Conservation (phyloP, 352 stramenopile species). For the Peronospora farinosa region DNA sequence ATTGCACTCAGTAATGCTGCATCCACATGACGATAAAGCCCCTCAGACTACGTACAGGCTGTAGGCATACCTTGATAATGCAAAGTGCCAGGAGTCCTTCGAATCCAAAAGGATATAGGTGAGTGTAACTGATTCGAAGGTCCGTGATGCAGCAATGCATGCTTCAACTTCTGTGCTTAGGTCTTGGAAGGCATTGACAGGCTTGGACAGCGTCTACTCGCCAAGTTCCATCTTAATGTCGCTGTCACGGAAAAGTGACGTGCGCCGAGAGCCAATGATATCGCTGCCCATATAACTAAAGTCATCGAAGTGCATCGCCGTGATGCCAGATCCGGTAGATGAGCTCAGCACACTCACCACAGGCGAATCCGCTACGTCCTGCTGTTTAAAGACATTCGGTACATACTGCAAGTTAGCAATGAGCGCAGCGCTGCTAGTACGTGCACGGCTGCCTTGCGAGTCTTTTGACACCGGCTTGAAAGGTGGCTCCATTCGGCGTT, state of each 20-base stretch:
- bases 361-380: slow-evolving; percentile 77
- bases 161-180: slow-evolving; percentile 10
- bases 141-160: slow-evolving; percentile 18
- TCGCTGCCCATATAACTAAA: slow-evolving; percentile 87
- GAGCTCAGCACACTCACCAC: slow-evolving; percentile 45
- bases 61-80: slow-evolving; percentile 12
- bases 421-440: slow-evolving; percentile 45
- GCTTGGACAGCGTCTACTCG: slow-evolving; percentile 30
- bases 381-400: slow-evolving; percentile 73
- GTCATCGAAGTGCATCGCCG: slow-evolving; percentile 83
- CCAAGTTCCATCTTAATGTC: slow-evolving; percentile 82
- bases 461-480: slow-evolving; percentile 56
- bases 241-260: slow-evolving; percentile 76
- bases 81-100: slow-evolving; percentile 5
- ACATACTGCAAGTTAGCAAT: slow-evolving; percentile 72
- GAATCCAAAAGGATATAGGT: slow-evolving; percentile 1
- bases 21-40: slow-evolving; percentile 13
- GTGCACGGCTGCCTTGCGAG: slow-evolving; percentile 25
- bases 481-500: slow-evolving; percentile 56
- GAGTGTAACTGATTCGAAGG: slow-evolving; percentile 1
- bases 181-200: slow-evolving; percentile 5
- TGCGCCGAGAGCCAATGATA: slow-evolving; percentile 76
- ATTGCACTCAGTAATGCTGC: slow-evolving; percentile 8
- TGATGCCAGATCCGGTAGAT: slow-evolving; percentile 42
- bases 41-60: slow-evolving; percentile 9